Percentiles rank a stretch among this genome's conserved stretches.
phyloP scores from a whole-genome alignment of 345 rosid genomes.

The Aurinia saxatilis region DNA sequence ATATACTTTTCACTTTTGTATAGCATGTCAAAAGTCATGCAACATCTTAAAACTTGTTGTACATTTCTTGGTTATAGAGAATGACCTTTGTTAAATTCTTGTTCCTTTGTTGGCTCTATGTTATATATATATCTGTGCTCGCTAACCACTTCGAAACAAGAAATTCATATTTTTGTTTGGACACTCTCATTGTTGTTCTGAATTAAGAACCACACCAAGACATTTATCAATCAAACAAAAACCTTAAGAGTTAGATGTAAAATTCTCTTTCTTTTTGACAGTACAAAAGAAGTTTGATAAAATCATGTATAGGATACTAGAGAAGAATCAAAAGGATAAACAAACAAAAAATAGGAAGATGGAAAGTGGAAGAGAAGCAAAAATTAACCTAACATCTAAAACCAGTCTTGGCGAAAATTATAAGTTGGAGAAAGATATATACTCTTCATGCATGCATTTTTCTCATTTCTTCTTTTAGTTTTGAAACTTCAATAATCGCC shows the following conservation, averaged over 20 bases:
- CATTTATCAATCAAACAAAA: no score
- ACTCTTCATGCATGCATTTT: constrained; percentile 2
- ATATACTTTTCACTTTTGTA: constrained; percentile 13
- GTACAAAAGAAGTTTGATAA: neutral
- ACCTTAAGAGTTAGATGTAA: no score
- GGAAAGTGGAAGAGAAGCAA: neutral
- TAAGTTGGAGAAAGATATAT: constrained; percentile 4
- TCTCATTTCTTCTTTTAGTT: neutral
- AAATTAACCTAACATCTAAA: constrained; percentile 7
- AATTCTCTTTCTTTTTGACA: neutral
- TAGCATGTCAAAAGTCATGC: constrained; percentile 15
- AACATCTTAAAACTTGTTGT: constrained; percentile 9
- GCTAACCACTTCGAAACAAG: no score
- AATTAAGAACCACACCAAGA: no score
- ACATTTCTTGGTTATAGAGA: neutral
- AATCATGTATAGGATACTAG: neutral
- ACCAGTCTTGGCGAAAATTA: neutral
- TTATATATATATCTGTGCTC: no score
- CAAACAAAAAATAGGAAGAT: neutral
- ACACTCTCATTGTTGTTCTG: no score
- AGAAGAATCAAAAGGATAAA: neutral
- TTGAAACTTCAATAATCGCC: neutral
- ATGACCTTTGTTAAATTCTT: neutral
- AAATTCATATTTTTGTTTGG: no score
- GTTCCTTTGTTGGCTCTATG: neutral